These are phyloP conservation scores for Termitomyces sp. DNA, from an alignment of 768 basidiomycete genomes.

Conservation along the genomic window DNA sequence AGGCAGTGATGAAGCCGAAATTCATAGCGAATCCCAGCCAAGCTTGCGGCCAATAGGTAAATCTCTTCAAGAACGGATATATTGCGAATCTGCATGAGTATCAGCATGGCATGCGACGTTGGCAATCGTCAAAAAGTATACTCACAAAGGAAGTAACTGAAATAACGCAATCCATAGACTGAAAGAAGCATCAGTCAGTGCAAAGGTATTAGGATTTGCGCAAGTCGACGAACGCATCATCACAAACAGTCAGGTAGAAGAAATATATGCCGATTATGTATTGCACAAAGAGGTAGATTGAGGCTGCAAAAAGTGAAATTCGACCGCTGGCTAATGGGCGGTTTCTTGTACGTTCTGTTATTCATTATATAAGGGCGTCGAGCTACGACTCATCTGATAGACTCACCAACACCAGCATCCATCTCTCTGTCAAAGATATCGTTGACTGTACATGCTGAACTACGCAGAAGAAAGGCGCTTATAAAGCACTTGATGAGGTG, in stretches of 20 bases:
- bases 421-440: constrained; percentile 49
- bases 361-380: neutral
- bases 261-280: constrained; percentile 34
- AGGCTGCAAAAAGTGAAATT: constrained; percentile 36
- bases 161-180: constrained; percentile 35
- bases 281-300: constrained; percentile 33
- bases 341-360: constrained; percentile 39
- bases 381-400: neutral
- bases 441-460: constrained; percentile 50
- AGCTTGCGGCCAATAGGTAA: constrained; percentile 57
- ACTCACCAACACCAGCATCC: constrained; percentile 47
- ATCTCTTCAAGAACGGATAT: constrained; percentile 51
- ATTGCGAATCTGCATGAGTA: constrained; percentile 26
- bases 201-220: neutral
- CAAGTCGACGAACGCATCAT: constrained; percentile 12
- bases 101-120: neutral
- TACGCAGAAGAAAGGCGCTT: constrained; percentile 36
- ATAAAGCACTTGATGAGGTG: constrained; percentile 28
- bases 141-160: constrained; percentile 42
- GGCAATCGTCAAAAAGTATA: neutral
- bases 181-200: constrained; percentile 1
- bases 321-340: constrained; percentile 46
- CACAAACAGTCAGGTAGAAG: constrained; percentile 21
- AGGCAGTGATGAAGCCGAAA: constrained; percentile 45
- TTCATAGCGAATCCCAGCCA: constrained; percentile 59